Conservation (phyloP, 306 rosid genomes). For the Lathyrus sativus region DNA sequence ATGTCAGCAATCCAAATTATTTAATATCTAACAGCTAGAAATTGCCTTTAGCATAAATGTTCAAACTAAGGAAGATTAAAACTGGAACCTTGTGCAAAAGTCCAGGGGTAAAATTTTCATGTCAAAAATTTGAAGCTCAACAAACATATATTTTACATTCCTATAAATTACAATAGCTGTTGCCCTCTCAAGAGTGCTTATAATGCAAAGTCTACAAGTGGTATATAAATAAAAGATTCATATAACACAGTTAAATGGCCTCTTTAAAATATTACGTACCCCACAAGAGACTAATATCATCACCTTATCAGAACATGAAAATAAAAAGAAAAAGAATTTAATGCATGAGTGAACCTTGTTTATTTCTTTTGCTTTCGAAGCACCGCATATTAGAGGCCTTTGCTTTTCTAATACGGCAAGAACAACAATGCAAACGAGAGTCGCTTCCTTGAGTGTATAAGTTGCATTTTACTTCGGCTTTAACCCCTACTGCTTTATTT, state of each 20-base stretch:
- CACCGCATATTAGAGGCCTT: constrained; percentile 34
- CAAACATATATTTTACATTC: constrained; percentile 60
- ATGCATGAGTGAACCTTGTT: constrained; percentile 44
- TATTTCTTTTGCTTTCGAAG: constrained; percentile 34
- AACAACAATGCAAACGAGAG: constrained; percentile 36
- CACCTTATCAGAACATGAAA: constrained; percentile 44
- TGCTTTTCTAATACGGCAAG: constrained; percentile 34
- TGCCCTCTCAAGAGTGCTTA: constrained; percentile 52
- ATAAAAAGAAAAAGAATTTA: constrained; percentile 49
- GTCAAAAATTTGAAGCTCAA: constrained; percentile 40
- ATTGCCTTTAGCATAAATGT: not conserved
- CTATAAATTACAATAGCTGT: constrained; percentile 47
- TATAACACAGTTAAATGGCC: constrained; percentile 43
- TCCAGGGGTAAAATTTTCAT: constrained; percentile 19
- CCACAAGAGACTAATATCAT: constrained; percentile 55
- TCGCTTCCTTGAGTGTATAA: constrained; percentile 41
- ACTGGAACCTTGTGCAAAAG: constrained; percentile 11
- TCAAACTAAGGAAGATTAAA: not conserved
- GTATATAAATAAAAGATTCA: constrained; percentile 37
- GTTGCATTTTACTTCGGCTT: constrained; percentile 43
- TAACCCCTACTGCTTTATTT: constrained; percentile 46
- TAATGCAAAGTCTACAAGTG: constrained; percentile 61
- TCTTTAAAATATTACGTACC: constrained; percentile 55
- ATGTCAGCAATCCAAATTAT: too few relatives aligned
- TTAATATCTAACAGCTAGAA: not conserved